A percentile compares a stretch with the other conserved stretches of the same genome.
Conservation (phyloP, 352 stramenopile species). For the Pythium graminicola region DNA sequence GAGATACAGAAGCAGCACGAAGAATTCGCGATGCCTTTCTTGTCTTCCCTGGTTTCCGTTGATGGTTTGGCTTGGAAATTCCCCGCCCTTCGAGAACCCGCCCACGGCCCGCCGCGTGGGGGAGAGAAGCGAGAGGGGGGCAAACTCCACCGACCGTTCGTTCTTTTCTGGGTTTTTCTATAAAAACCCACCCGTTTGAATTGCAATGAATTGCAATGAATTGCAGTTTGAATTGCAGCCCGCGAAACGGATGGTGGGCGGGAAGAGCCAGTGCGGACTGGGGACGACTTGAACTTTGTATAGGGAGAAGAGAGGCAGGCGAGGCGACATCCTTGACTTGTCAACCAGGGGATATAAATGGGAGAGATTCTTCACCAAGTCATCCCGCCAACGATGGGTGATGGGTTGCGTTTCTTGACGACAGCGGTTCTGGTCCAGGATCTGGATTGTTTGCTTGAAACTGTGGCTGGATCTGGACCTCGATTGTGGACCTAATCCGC, state of each 20-base stretch:
- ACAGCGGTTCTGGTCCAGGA: slow-evolving; percentile 13
- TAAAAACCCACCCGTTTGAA: slow-evolving; percentile 32
- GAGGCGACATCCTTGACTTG: slow-evolving; percentile 9
- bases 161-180: slow-evolving; percentile 30
- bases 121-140: slow-evolving; percentile 6
- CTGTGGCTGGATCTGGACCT: slow-evolving; percentile 17
- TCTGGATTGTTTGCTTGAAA: slow-evolving; percentile 19
- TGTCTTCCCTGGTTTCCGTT: slow-evolving; percentile 26
- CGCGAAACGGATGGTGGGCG: slow-evolving; percentile 22
- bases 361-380: slow-evolving; percentile 10
- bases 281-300: slow-evolving; percentile 17
- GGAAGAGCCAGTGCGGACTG: slow-evolving; percentile 8
- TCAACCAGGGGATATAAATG: not conserved
- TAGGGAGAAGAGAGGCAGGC: slow-evolving; percentile 9
- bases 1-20: slow-evolving; percentile 16
- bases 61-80: slow-evolving; percentile 21
- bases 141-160: slow-evolving; percentile 12
- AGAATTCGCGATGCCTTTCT: slow-evolving; percentile 6
- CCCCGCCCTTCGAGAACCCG: slow-evolving; percentile 14
- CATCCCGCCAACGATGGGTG: slow-evolving; percentile 5
- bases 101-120: slow-evolving; percentile 6
- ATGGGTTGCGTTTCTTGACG: slow-evolving; percentile 13
- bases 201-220: slow-evolving; percentile 26
- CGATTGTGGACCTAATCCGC: slow-evolving; percentile 5
- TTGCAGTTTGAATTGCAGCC: slow-evolving; percentile 27